Evolutionary conservation across 805 yeast genomes (phyloP).

Genomic region (Pichia scutulata): DNA sequence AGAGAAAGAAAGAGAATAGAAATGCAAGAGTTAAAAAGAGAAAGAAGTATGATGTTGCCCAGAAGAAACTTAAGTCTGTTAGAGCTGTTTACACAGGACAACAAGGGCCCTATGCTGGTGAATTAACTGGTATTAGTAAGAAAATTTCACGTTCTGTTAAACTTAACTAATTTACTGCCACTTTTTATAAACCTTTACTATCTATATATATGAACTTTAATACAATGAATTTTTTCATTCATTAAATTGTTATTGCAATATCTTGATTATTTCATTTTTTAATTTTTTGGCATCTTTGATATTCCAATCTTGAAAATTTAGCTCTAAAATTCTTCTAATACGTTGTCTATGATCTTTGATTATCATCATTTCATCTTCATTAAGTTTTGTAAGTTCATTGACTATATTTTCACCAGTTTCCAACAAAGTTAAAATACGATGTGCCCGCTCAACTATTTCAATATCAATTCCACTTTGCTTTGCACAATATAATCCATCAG

Average conservation of each 20-base stretch:
- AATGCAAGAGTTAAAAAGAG: conserved; percentile 98
- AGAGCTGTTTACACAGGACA: conserved; percentile 80
- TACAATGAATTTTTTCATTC: background rate
- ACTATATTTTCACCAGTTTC: background rate
- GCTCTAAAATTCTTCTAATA: conserved; percentile 1
- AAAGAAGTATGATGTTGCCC: conserved; percentile 89
- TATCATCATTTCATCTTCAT: background rate
- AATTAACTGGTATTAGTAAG: conserved; percentile 95
- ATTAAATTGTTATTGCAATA: background rate
- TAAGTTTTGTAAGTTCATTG: background rate
- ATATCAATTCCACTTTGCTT: conserved; percentile 17
- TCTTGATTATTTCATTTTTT: background rate
- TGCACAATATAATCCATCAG: conserved; percentile 38
- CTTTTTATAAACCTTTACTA: conserved; percentile 1
- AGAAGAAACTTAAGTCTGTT: conserved; percentile 85
- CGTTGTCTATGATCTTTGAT: background rate
- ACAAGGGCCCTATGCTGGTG: conserved; percentile 83
- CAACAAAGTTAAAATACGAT: background rate
- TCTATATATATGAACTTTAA: background rate
- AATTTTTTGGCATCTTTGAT: conserved; percentile 12
- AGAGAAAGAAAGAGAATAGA: conserved; percentile 87
- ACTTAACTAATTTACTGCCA: background rate
- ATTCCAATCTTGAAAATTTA: conserved; percentile 9
- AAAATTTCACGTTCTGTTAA: conserved; percentile 74
- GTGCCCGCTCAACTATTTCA: conserved; percentile 3